These are phyloP conservation scores for Neonectria faginata DNA, from an alignment of 2,329 filamentous ascomycete species.

Conservation along the genomic window DNA sequence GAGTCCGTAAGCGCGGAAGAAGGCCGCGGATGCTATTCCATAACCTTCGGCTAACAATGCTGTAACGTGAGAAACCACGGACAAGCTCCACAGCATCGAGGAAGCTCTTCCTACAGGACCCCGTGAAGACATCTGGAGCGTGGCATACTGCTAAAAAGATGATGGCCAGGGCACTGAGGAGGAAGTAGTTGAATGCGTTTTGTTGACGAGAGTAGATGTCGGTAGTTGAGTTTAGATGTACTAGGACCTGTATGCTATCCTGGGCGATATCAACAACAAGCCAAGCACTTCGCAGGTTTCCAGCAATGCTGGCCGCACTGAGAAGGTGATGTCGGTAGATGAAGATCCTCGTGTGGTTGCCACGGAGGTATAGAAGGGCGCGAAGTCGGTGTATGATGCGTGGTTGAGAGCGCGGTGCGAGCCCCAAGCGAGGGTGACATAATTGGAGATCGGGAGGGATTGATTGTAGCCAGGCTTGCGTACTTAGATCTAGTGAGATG, in stretches of 20 bases:
- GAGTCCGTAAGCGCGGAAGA: constrained; percentile 47
- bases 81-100: constrained; percentile 49
- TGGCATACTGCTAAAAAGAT: constrained; percentile 56
- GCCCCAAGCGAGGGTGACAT: constrained; percentile 52
- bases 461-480: constrained; percentile 59
- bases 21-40: constrained; percentile 53
- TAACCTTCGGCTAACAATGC: constrained; percentile 48
- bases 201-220: constrained; percentile 47
- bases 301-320: constrained; percentile 51
- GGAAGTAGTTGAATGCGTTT: constrained; percentile 46
- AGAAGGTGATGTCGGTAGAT: constrained; percentile 59
- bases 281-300: constrained; percentile 51
- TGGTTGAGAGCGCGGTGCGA: constrained; percentile 47
- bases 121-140: constrained; percentile 56
- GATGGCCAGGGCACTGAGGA: constrained; percentile 47
- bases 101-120: constrained; percentile 50
- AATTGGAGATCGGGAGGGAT: constrained; percentile 56
- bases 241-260: constrained; percentile 45
- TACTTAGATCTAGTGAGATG: constrained; percentile 55
- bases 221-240: constrained; percentile 44
- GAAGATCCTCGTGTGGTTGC: constrained; percentile 58
- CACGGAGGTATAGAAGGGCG: constrained; percentile 57
- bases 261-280: constrained; percentile 52
- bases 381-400: constrained; percentile 55
- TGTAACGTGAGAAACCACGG: constrained; percentile 48